Evolutionary conservation across 164 flowering plant species (phyloP), one percentile per base, ranked within the genome.

Genomic region (Umbilicus rupestris): DNA sequence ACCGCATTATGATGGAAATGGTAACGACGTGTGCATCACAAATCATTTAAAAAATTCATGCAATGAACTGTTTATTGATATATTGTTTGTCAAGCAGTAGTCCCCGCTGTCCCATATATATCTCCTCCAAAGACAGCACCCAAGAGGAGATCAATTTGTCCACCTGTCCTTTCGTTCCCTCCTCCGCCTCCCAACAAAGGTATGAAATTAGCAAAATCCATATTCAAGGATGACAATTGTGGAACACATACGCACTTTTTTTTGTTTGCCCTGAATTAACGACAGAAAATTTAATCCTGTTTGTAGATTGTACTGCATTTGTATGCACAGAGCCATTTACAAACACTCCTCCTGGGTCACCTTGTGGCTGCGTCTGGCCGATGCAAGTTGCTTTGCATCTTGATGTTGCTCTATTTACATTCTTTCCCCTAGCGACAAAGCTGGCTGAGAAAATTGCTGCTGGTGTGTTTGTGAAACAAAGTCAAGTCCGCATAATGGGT

Each of bases 341-440:
- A 19, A 81, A 81, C 52, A 69, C 85, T 4, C 81, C 79, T 47
- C 73, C 82, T 47, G 88, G 85, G 22, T 66, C 78, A 39, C 81
- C 80, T 0, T 86, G 91, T 71, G 82, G 81, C 17, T 86, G 91
- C 77, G 88, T 86, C 58, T 73, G 72, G 83, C 91, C 91, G 10
- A 75, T 86, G 69, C 76, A 83, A 76, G 83, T 86, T 35, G 70
- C 72, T 59, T 71, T 86, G 64, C 72, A 65, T 24, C 80, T 86
- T 11, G 66, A 71, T 17, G 66, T 84, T 24, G 60, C 81, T 22
- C 76, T 84, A 26, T 82, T 82, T 70, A 73, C 76, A 44, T 82
- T 86, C 67, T 86, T 86, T 58, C 82, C 87, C 30, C 72, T 81
- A 74, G 88, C 83, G 17, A 71, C 88, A 5, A 79, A 81, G 73